These are phyloP conservation scores for Pyrenula aspistea DNA, from an alignment of 495 filamentous ascomycete genomes.

Conservation along the genomic window DNA sequence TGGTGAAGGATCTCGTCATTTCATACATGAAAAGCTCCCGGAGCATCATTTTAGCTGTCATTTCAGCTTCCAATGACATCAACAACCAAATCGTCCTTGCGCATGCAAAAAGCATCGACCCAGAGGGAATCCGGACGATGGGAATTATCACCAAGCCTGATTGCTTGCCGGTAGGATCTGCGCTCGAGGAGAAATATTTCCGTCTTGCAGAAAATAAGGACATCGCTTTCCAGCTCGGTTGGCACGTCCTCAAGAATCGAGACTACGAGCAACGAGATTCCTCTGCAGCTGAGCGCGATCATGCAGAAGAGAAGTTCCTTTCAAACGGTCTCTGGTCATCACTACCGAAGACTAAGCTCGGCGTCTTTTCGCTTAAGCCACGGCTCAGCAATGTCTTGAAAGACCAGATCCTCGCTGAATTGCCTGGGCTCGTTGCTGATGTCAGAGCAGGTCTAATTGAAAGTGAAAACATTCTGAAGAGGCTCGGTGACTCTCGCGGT, in stretches of 20 bases:
- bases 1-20: constrained; percentile 17
- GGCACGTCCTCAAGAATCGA: constrained; percentile 57
- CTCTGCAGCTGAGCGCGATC: constrained; percentile 16
- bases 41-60: constrained; percentile 22
- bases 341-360: constrained; percentile 12
- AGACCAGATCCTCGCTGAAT: constrained; percentile 18
- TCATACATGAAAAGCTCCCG: constrained; percentile 20
- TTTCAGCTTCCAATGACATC: constrained; percentile 37
- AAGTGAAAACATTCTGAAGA: constrained; percentile 24
- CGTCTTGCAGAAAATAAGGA: constrained; percentile 48
- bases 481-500: constrained; percentile 11
- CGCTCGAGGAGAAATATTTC: constrained; percentile 35
- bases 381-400: constrained; percentile 19
- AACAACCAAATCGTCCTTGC: constrained; percentile 38
- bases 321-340: constrained; percentile 21
- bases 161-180: constrained; percentile 15
- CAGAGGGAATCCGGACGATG: constrained; percentile 32
- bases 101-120: constrained; percentile 30
- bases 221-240: constrained; percentile 49
- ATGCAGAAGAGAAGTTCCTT: constrained; percentile 21
- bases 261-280: constrained; percentile 24
- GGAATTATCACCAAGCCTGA: constrained; percentile 45
- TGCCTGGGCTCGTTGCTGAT: constrained; percentile 38
- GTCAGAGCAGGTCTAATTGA: constrained; percentile 28
- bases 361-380: constrained; percentile 16